Base-by-base conservation (phyloP, 108 stramenopile species). In the Nitzschia sp. region DNA sequence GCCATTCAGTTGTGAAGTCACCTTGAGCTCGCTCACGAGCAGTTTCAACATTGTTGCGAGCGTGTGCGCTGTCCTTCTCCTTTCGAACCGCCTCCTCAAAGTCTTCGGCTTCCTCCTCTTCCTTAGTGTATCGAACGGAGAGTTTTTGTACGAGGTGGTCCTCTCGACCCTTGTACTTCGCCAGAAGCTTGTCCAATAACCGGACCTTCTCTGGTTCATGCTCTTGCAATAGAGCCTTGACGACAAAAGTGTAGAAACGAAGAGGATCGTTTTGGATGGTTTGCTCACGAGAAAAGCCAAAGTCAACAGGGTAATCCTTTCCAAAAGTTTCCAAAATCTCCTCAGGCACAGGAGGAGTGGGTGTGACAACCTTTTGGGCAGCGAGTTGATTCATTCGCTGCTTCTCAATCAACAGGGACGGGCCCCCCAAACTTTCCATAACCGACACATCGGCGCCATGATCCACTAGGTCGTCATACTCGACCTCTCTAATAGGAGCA, bases 121-220 rank as follows among this genome's bases (percentile, higher is more conserved):
- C 82, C 65, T 81, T 84, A 53, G 76, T 83, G 67, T 93, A 93
- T 19, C 92, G 74, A 9, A 88, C 92, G 46, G 79, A 83, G 38
- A 93, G 73, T 63, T 93, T 93, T 57, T 86, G 80, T 3, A 93
- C 89, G 38, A 93, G 76, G 67, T 93, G 92, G 53, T 88, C 85
- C 65, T 93, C 91, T 38, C 91, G 73, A 21, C 88, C 88, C 67
- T 76, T 85, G 70, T 93, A 93, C 60, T 93, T 93, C 0, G 86
- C 87, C 75, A 93, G 71, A 39, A 93, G 77, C 75, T 93, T 93
- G 72, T 89, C 87, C 26, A 93, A 61, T 51, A 93, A 71, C 10
- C 88, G 73, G 9, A 93, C 86, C 76, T 93, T 93, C 66, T 93
- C 91, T 10, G 91, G 91, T 72, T 93, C 91, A 68, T 93, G 84